Conservation (phyloP, 371 early-diverging fungal species). For the Mortierella sp. region DNA sequence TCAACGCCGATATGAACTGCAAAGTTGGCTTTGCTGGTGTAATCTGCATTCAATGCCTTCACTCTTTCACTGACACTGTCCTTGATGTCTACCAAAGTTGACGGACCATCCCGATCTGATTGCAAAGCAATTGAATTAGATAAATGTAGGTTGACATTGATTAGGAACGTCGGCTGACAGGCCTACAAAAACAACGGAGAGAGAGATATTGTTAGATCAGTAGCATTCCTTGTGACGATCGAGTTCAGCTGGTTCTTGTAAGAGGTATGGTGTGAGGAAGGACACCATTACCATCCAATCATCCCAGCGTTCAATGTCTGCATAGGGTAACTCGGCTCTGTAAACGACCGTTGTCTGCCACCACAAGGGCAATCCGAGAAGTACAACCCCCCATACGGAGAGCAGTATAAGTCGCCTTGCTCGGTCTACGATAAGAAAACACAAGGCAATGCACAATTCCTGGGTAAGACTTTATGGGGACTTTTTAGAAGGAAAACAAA, state of each 20-base stretch:
- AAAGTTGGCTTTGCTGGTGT: neutral
- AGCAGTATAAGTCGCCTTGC: slow-evolving; percentile 59
- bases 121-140: slow-evolving; percentile 2
- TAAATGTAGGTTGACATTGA: slow-evolving; percentile 34
- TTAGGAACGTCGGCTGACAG: slow-evolving; percentile 36
- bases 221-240: slow-evolving; percentile 5
- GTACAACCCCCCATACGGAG: slow-evolving; percentile 71
- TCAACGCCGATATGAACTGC: slow-evolving; percentile 2
- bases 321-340: slow-evolving; percentile 83
- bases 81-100: slow-evolving; percentile 5
- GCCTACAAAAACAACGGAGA: slow-evolving; percentile 22
- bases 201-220: slow-evolving; percentile 9
- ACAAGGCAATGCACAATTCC: neutral
- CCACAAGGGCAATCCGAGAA: slow-evolving; percentile 89
- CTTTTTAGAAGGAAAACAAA: neutral
- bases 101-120: neutral
- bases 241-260: no score
- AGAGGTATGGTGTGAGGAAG: neutral
- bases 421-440: slow-evolving; percentile 15
- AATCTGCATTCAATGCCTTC: neutral
- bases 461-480: no score
- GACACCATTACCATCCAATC: slow-evolving; percentile 56
- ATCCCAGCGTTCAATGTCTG: slow-evolving; percentile 72
- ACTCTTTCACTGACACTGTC: slow-evolving; percentile 3
- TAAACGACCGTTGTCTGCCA: slow-evolving; percentile 92